Evolutionary conservation across 2,329 filamentous ascomycete genomes (phyloP), one percentile per base, ranked within the genome.

Genomic region (Penicillium hordei): DNA sequence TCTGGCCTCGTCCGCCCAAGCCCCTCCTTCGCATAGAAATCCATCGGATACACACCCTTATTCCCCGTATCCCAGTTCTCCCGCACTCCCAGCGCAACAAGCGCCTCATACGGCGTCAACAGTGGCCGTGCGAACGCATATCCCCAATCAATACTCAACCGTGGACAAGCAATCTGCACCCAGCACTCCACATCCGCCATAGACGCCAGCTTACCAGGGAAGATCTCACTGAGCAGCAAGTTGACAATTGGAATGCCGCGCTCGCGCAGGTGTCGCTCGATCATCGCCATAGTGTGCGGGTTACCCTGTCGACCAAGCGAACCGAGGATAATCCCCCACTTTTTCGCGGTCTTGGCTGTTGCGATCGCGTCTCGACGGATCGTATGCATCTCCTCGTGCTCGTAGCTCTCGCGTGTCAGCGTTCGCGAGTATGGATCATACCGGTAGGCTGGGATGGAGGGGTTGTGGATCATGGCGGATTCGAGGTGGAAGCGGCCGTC

Each of bases 391-490:
- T 96, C 92, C 25, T 89, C 85, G 74, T 99, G 94, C 42, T 90
- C 90, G 75, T 99, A 99, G 25, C 85, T 89, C 77, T 99, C 95
- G 63, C 90, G 88, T 2, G 93, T 97, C 29, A 99, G 84, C 58
- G 90, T 91, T 49, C 93, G 86, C 12, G 92, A 94, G 78, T 99
- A 99, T 0, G 95, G 94, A 71, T 99, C 94, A 75, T 99, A 99
- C 62, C 94, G 86, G 77, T 97, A 99, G 2, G 95, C 93, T 0
- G 93, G 90, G 36, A 97, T 85, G 5, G 81, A 78, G 0, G 95
- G 94, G 76, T 99, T 99, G 72, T 97, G 94, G 65, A 99, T 99
- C 93, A 99, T 99, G 70, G 95, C 93, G 69, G 91, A 95, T 76
- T 99, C 94, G 43, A 99, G 88, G 73, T 99, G 94, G 79, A 97